Percentiles rank a stretch among this genome's conserved stretches.
phyloP scores from a whole-genome alignment of 2,329 filamentous ascomycete genomes.

The Trichoderma oligosporum region DNA sequence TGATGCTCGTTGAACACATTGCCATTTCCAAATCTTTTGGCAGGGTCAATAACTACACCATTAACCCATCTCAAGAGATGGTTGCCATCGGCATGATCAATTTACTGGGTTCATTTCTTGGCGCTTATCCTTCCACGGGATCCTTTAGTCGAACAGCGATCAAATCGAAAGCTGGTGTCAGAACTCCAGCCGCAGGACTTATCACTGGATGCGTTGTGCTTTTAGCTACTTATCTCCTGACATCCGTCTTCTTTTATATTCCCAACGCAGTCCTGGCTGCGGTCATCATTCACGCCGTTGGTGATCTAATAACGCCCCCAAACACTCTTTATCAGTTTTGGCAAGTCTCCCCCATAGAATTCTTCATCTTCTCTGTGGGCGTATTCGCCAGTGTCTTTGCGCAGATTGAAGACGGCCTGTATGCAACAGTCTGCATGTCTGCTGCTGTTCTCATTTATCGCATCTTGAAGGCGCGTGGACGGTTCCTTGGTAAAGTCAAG shows the following conservation, averaged over 20 bases:
- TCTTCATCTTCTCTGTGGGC: conserved; percentile 88
- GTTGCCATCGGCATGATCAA: conserved; percentile 92
- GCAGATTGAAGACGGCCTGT: conserved; percentile 88
- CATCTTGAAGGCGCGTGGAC: conserved; percentile 74
- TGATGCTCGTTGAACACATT: conserved; percentile 95
- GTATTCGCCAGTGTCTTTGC: conserved; percentile 86
- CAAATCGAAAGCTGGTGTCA: conserved; percentile 93
- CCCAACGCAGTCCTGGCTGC: conserved; percentile 74
- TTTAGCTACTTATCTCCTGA: conserved; percentile 82
- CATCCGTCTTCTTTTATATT: conserved; percentile 91
- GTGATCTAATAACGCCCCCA: conserved; percentile 85
- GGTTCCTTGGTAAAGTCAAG: conserved; percentile 64
- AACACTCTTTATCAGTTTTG: conserved; percentile 94
- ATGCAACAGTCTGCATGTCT: conserved; percentile 76
- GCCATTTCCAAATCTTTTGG: conserved; percentile 97
- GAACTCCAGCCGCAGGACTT: conserved; percentile 84
- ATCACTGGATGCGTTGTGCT: conserved; percentile 84
- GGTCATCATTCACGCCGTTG: conserved; percentile 94
- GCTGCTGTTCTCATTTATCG: conserved; percentile 77
- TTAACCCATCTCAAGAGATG: conserved; percentile 93
- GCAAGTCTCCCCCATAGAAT: conserved; percentile 85
- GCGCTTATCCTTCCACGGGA: conserved; percentile 86
- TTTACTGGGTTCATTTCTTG: conserved; percentile 84
- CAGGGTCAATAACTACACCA: conserved; percentile 90
- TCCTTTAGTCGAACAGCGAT: conserved; percentile 96